Evolutionary conservation across 257 asterid species (phyloP), one percentile per base, ranked within the genome.

Genomic region (Forsythia suspensa): DNA sequence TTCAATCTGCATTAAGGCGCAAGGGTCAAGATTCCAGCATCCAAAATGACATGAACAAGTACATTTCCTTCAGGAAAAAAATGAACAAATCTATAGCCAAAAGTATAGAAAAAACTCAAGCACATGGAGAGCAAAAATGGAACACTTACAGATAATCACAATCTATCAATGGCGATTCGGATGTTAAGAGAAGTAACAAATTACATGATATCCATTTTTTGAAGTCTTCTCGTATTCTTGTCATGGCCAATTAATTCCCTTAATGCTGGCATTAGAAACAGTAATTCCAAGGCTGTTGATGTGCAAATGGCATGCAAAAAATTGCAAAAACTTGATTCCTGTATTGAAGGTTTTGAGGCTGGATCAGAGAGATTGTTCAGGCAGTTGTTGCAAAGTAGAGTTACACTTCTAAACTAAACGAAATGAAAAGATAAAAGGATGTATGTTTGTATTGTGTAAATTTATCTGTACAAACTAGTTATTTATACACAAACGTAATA

Each of bases 1-100:
- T 89, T 20, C 91, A 89, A 46, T 89, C 93, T 18, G 87, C 89
- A 1, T 34, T 90, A 63, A 87, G 93, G 4, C 74, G 91, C 10
- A 89, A 87, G 82, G 92, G 88, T 1, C 36, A 63, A 70, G 90
- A 86, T 18, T 71, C 91, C 73, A 73, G 51, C 83, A 67, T 72
- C 16, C 86, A 80, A 65, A 71, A 55, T 61, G 84, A 82, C 39
- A 78, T 84, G 0, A 41, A 24, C 5, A 29, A 57, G 0, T 84
- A 86, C 67, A 67, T 81, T 65, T 48, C 70, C 73, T 83, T 75
- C 71, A 80, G 91, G 71, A 85, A 89, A 86, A 90, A 70, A 42
- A 79, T 75, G 77, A 81, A 80, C 79, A 90, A 84, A 21, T 72
- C 70, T 68, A 34, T 85, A 8, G 68, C 86, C 29, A 90, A 87